A percentile compares a stretch with the other conserved stretches of the same genome.
Conservation (phyloP, 352 stramenopile species). For the Pythium aristosporum region DNA sequence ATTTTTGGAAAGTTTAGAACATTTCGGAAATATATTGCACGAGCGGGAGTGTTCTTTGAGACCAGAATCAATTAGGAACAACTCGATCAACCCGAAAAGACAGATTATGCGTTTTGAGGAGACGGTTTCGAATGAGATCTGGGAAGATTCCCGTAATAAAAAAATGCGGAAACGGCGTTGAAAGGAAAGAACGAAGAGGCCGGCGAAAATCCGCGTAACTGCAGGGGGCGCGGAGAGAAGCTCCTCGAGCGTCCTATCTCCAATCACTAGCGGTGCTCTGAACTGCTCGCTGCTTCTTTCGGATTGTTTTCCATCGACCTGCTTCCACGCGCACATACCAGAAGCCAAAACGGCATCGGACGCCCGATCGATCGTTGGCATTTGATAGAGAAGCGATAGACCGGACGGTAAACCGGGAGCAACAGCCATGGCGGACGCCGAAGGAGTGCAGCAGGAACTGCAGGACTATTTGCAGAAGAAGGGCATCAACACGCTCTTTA, state of each 20-base stretch:
- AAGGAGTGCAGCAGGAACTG: conserved; percentile 89
- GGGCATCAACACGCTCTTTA: conserved; percentile 91
- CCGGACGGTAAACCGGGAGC: not conserved
- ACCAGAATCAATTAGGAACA: too few species aligned
- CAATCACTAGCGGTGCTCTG: not conserved
- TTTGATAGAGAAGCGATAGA: not conserved
- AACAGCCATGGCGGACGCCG: conserved; percentile 71
- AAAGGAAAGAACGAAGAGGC: conserved; percentile 26
- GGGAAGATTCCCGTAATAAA: conserved; percentile 25
- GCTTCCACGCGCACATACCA: conserved; percentile 2
- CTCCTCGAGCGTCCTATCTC: conserved; percentile 10
- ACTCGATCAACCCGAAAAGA: not conserved
- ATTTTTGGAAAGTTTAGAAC: conserved; percentile 25
- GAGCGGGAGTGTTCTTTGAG: not conserved
- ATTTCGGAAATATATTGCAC: conserved; percentile 7
- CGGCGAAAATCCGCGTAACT: conserved; percentile 30
- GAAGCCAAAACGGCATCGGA: conserved; percentile 1
- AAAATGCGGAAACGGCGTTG: conserved; percentile 29
- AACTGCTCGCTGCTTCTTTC: not conserved
- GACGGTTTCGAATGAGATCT: conserved; percentile 10
- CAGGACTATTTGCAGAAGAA: conserved; percentile 92
- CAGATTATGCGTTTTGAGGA: conserved; percentile 2
- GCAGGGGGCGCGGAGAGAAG: conserved; percentile 14
- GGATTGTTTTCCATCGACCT: conserved; percentile 26
- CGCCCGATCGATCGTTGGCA: not conserved